Percentiles rank a stretch among this genome's conserved stretches.
Evolutionary conservation across 2,329 filamentous ascomycete genomes (phyloP).

Genomic region (Didymella exigua): DNA sequence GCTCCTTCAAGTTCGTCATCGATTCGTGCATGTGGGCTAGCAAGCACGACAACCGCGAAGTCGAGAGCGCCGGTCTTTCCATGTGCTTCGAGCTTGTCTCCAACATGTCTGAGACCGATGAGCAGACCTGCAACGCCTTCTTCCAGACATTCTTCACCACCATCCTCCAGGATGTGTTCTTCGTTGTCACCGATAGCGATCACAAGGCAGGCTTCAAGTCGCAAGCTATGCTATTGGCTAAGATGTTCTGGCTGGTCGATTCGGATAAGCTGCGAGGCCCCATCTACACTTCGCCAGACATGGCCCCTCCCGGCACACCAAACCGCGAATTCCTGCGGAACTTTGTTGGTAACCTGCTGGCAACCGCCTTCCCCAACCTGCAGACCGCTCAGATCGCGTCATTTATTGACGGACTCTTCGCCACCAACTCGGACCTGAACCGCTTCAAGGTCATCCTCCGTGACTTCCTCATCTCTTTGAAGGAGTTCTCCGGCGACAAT

Average conservation of each 20-base stretch:
- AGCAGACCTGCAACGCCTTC: slow-evolving; percentile 86
- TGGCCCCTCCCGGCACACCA: slow-evolving; percentile 79
- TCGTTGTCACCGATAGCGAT: slow-evolving; percentile 94
- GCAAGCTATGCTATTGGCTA: slow-evolving; percentile 88
- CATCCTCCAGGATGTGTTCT: slow-evolving; percentile 97
- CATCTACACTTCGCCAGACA: slow-evolving; percentile 78
- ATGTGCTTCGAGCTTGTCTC: slow-evolving; percentile 98
- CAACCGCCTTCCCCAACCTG: slow-evolving; percentile 91
- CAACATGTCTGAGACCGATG: slow-evolving; percentile 93
- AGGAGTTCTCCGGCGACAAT: slow-evolving; percentile 96
- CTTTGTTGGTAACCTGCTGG: slow-evolving; percentile 83
- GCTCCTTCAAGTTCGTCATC: slow-evolving; percentile 99
- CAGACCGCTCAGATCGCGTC: slow-evolving; percentile 82
- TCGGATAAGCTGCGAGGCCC: slow-evolving; percentile 89
- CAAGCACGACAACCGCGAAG: slow-evolving; percentile 98
- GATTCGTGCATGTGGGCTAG: slow-evolving; percentile 99
- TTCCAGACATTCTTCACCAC: slow-evolving; percentile 97
- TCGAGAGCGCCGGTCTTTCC: slow-evolving; percentile 92
- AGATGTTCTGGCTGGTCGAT: slow-evolving; percentile 96
- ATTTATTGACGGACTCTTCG: slow-evolving; percentile 90
- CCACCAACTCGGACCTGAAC: slow-evolving; percentile 83
- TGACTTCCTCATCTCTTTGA: slow-evolving; percentile 95
- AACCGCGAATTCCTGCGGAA: slow-evolving; percentile 91
- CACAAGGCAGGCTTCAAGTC: slow-evolving; percentile 99
- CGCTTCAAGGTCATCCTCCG: slow-evolving; percentile 96